Percentiles rank a stretch among this genome's conserved stretches.
These are phyloP conservation scores for Diaporthe sp. DNA, from an alignment of 2,329 filamentous ascomycete species.

Conservation along the genomic window DNA sequence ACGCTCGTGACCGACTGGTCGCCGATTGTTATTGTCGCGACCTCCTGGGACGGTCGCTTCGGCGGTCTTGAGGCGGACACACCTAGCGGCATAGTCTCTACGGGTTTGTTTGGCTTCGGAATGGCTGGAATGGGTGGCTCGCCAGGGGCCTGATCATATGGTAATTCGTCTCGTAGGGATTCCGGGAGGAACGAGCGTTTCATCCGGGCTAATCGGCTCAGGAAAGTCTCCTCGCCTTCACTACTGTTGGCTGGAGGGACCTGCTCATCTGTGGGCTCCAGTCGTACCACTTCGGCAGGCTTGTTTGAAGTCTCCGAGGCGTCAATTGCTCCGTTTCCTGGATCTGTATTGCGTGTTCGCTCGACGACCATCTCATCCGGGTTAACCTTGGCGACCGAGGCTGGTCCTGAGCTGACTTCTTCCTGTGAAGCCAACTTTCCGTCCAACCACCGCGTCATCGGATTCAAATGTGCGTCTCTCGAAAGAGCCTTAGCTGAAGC, in stretches of 20 bases:
- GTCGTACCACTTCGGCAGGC: background rate
- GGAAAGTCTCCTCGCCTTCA: conserved; percentile 18
- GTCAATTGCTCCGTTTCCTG: conserved; percentile 16
- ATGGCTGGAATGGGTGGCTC: conserved; percentile 49
- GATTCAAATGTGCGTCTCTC: conserved; percentile 41
- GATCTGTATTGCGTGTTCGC: background rate
- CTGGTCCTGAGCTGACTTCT: background rate
- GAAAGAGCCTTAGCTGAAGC: conserved; percentile 33
- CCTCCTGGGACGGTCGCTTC: conserved; percentile 69
- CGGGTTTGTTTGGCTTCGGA: conserved; percentile 44
- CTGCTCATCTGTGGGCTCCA: background rate
- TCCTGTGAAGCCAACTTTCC: conserved; percentile 45
- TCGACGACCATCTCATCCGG: conserved; percentile 7
- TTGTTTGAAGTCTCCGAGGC: conserved; percentile 14
- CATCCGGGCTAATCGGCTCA: conserved; percentile 25
- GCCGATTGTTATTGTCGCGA: conserved; percentile 81
- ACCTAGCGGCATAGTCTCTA: conserved; percentile 38
- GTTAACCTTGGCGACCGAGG: background rate
- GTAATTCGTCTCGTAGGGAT: conserved; percentile 35
- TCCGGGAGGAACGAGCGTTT: conserved; percentile 31
- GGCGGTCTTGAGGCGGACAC: conserved; percentile 45
- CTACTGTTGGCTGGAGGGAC: background rate
- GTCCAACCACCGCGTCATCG: conserved; percentile 59
- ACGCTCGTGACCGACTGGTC: conserved; percentile 73
- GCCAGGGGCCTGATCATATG: conserved; percentile 9